phyloP scores from a whole-genome alignment of 208 protist species.

The Trypanosoma rangeli region DNA sequence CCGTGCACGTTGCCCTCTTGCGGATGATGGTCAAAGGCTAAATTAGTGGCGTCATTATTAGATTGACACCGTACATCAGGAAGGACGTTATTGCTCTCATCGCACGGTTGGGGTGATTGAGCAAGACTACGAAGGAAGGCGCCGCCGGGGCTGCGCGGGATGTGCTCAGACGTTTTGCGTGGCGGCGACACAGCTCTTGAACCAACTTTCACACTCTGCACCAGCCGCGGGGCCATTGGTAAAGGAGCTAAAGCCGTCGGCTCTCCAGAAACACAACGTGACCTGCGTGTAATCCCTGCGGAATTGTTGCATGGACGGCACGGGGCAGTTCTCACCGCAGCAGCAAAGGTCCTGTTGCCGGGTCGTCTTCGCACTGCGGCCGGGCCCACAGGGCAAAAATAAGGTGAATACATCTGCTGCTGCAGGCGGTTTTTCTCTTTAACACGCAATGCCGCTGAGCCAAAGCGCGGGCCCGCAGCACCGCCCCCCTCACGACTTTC shows the following conservation, averaged over 20 bases:
- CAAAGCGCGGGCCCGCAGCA: background rate
- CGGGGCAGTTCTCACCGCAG: background rate
- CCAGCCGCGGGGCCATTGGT: background rate
- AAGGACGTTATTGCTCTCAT: background rate
- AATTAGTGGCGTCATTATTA: background rate
- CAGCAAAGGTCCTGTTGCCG: background rate
- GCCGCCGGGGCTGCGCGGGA: background rate
- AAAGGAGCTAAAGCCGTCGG: background rate
- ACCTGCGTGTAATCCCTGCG: background rate
- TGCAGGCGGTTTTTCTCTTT: background rate
- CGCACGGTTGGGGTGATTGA: background rate
- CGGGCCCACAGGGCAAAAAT: background rate
- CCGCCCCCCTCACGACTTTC: background rate
- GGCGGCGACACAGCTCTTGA: background rate
- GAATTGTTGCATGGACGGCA: background rate
- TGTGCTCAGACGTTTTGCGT: background rate
- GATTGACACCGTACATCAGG: background rate
- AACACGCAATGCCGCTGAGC: background rate
- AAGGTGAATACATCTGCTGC: constrained; percentile 9
- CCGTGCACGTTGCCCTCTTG: background rate
- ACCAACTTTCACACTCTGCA: background rate
- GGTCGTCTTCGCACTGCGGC: background rate
- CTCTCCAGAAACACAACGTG: background rate
- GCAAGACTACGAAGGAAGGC: constrained; percentile 5
- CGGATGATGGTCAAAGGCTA: background rate